A percentile compares a stretch with the other conserved stretches of the same genome.
Evolutionary conservation across 495 filamentous ascomycete species (phyloP).

Genomic region (Hyaloscypha bicolor): DNA sequence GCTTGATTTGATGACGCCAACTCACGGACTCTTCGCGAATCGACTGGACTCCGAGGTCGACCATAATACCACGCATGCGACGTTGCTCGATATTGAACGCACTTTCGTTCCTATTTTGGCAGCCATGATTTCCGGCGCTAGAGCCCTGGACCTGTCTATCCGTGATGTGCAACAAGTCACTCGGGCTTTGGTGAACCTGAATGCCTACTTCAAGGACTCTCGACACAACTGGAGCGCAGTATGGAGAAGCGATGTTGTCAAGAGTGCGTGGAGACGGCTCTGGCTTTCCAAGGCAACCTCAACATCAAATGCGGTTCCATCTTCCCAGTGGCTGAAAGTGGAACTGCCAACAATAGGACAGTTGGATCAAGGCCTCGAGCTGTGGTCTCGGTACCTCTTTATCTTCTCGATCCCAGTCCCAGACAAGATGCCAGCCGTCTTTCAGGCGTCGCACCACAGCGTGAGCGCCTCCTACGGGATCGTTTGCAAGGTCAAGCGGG

Average conservation of each 20-base stretch:
- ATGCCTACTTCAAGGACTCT: conserved; percentile 61
- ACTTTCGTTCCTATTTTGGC: conserved; percentile 65
- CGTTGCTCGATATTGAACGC: conserved; percentile 54
- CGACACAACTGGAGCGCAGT: conserved; percentile 61
- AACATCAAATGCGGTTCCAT: conserved; percentile 53
- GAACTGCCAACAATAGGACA: conserved; percentile 61
- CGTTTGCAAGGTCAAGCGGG: conserved; percentile 65
- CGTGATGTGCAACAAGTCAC: conserved; percentile 57
- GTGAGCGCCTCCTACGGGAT: conserved; percentile 66
- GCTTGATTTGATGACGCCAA: conserved; percentile 61
- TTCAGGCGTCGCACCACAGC: conserved; percentile 69
- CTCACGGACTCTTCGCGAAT: conserved; percentile 63
- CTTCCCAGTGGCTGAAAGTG: conserved; percentile 56
- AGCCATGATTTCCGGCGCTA: conserved; percentile 58
- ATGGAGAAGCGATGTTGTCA: conserved; percentile 62
- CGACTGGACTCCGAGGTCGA: conserved; percentile 63
- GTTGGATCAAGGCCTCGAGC: conserved; percentile 57
- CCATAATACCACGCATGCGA: conserved; percentile 49
- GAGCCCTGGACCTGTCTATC: conserved; percentile 52
- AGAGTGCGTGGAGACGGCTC: conserved; percentile 59
- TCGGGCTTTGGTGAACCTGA: conserved; percentile 58
- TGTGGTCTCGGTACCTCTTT: conserved; percentile 69
- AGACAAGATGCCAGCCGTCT: conserved; percentile 62
- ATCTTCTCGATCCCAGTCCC: conserved; percentile 70
- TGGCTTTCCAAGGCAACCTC: conserved; percentile 58